Conservation (phyloP, 2,329 filamentous ascomycete genomes). For the Kalmusia sp. region DNA sequence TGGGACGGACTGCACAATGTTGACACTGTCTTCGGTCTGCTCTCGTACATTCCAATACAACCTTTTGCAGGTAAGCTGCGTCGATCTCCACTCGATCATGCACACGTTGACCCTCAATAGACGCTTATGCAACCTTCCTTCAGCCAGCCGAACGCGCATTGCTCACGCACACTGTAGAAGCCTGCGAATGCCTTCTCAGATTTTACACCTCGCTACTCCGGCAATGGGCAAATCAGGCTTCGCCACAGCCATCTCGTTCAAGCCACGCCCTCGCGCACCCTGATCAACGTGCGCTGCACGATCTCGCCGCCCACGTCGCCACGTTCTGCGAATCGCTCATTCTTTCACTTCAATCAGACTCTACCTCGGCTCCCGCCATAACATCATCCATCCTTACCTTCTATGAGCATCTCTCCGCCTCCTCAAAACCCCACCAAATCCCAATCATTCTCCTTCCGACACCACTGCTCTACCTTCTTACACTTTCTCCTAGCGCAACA, state of each 20-base stretch:
- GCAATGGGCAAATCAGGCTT: constrained; percentile 55
- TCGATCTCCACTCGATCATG: constrained; percentile 20
- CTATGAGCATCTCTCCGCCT: constrained; percentile 68
- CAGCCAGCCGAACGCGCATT: constrained; percentile 50
- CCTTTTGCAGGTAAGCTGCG: constrained; percentile 62
- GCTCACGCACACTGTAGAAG: constrained; percentile 48
- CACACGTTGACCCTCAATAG: constrained; percentile 20
- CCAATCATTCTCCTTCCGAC: constrained; percentile 73
- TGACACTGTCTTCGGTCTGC: constrained; percentile 61
- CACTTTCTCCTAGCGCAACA: constrained; percentile 69
- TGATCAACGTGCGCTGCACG: constrained; percentile 46
- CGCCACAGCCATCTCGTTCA: constrained; percentile 24
- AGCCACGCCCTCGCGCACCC: constrained; percentile 44
- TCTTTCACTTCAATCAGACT: constrained; percentile 28
- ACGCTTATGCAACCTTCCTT: constrained; percentile 48
- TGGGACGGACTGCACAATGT: constrained; percentile 46
- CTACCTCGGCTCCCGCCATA: constrained; percentile 45
- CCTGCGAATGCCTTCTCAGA: constrained; percentile 66
- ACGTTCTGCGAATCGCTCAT: constrained; percentile 38
- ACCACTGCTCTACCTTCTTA: constrained; percentile 72
- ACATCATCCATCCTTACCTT: constrained; percentile 66
- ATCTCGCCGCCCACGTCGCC: constrained; percentile 39
- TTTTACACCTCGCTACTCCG: constrained; percentile 73
- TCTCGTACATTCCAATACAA: constrained; percentile 49
- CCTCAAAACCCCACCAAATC: constrained; percentile 48